Evolutionary conservation across 208 protist species (phyloP).

Genomic region (Porcisia deanei): DNA sequence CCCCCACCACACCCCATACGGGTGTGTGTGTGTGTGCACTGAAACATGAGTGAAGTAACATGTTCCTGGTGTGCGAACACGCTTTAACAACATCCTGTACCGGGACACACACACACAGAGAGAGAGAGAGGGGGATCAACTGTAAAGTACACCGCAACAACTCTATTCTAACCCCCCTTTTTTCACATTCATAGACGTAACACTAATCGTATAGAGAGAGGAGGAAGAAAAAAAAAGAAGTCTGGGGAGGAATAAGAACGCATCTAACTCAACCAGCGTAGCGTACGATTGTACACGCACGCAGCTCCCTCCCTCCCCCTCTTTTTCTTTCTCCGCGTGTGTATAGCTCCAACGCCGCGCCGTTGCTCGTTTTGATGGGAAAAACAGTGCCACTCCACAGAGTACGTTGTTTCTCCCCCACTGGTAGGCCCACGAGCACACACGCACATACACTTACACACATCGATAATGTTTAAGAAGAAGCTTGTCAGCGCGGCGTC

Average conservation of each 20-base stretch:
- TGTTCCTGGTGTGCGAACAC: background rate
- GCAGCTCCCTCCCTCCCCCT: background rate
- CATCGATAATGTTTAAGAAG: conserved; percentile 48
- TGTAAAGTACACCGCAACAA: background rate
- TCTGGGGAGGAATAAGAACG: background rate
- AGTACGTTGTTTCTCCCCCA: background rate
- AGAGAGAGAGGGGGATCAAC: background rate
- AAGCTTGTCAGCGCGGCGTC: conserved; percentile 17
- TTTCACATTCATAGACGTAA: background rate
- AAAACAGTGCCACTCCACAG: background rate
- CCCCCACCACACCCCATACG: background rate
- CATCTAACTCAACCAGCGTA: background rate
- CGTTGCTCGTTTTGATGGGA: background rate
- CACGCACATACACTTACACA: background rate
- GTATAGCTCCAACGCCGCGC: background rate
- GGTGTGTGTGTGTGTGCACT: background rate
- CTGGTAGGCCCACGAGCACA: background rate
- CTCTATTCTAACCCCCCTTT: background rate
- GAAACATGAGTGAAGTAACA: background rate
- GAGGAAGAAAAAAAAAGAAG: background rate
- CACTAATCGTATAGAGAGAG: background rate
- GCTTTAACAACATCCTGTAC: too few relatives aligned
- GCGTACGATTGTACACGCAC: background rate
- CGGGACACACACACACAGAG: background rate
- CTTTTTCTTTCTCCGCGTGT: background rate